Evolutionary conservation across 345 rosid species (phyloP), one percentile per base, ranked within the genome.

Genomic region (Bretschneidera sinensis): DNA sequence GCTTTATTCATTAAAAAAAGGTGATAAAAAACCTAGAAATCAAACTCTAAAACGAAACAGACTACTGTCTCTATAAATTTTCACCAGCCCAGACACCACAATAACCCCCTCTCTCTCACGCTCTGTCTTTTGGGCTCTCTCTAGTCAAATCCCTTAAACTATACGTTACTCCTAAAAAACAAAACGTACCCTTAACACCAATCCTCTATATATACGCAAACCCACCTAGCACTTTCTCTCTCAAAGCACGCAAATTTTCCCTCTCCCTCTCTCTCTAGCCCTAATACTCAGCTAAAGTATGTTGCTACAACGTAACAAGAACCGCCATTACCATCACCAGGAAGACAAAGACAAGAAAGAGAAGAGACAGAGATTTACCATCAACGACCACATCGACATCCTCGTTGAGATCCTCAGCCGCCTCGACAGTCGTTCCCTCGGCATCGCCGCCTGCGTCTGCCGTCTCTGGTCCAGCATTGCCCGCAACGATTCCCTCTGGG

Each of bases 331-430:
- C 43, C 53, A 28, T 25, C 48, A 54, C 66, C 69, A 71, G 61
- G 55, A 60, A 33, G 59, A 24, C 21, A 43, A 51, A 43, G n/a
- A n/a, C n/a, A n/a, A n/a, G n/a, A n/a, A 51, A 43, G 65, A 75
- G 28, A 76, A 80, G 67, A 66, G 76, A 66, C 70, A 64, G 60
- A 66, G 25, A 58, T 84, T 83, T 73, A 51, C 28, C 65, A 79
- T 92, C 75, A 92, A 92, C 82, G 96, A 92, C 79, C 88, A 92
- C 75, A 51, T 72, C 9, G 97, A 92, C 83, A 76, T 89, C 50
- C 94, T 89, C 63, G 59, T 83, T 0, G 97, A 92, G 61, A 79
- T 92, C 60, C 80, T 89, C 55, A 69, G 78, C 28, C 71, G 91
- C 9, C 85, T 92, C 59, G 98, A 92, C 81, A 94, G 94, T 10